Percentiles rank a stretch among this genome's conserved stretches.
Evolutionary conservation across 2,329 filamentous ascomycete species (phyloP).

Genomic region (Aureobasidium lini): DNA sequence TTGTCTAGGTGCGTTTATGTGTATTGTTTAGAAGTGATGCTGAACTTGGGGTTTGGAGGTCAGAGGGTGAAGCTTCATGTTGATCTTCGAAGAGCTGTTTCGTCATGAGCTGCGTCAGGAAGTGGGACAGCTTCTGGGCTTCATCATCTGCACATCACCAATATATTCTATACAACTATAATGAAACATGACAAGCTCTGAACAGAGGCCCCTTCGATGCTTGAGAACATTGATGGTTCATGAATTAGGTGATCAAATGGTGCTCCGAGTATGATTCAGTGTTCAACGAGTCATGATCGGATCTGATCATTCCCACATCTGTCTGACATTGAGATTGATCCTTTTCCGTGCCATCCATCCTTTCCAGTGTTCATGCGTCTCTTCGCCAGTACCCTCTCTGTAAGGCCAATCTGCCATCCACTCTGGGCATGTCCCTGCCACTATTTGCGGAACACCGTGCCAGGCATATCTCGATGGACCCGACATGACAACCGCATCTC

Average conservation of each 20-base stretch:
- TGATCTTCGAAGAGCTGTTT: background rate
- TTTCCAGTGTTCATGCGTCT: constrained; percentile 59
- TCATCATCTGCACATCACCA: background rate
- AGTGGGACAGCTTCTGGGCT: background rate
- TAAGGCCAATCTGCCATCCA: constrained; percentile 70
- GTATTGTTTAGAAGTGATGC: background rate
- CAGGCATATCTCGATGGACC: constrained; percentile 76
- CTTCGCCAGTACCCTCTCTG: constrained; percentile 17
- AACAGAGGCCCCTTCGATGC: too few relatives aligned
- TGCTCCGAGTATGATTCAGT: background rate
- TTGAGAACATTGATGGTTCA: background rate
- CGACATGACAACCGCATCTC: constrained; percentile 87
- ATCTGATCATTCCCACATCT: constrained; percentile 57
- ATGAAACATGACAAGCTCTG: too few relatives aligned
- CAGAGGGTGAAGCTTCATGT: background rate
- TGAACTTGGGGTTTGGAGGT: background rate
- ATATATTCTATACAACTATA: background rate
- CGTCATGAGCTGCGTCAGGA: background rate
- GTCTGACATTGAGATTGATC: constrained; percentile 85
- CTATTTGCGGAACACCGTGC: constrained; percentile 88
- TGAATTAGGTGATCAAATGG: background rate
- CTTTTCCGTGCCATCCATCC: constrained; percentile 86
- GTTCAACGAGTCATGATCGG: too few relatives aligned
- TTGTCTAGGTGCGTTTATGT: background rate
- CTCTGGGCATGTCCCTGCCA: constrained; percentile 69